Evolutionary conservation across 805 yeast genomes (phyloP).

Genomic region (Saccharomycopsis schoenii): DNA sequence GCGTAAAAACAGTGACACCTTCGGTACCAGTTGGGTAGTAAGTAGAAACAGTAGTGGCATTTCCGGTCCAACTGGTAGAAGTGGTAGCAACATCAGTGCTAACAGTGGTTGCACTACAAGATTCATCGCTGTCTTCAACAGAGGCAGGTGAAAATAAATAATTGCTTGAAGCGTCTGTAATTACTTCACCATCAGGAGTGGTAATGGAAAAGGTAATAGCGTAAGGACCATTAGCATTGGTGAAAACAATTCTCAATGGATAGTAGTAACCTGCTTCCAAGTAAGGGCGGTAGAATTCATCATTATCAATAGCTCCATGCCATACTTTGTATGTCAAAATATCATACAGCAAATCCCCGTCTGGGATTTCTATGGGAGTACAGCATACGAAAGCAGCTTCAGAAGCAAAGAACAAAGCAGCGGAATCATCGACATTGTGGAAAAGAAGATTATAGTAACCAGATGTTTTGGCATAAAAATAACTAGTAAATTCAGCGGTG

Average conservation of each 20-base stretch:
- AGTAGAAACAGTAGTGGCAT: slow-evolving; percentile 1
- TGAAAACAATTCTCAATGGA: slow-evolving; percentile 24
- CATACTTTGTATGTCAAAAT: no score
- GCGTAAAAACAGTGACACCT: no score
- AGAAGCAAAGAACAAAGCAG: no score
- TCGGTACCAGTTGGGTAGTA: neutral
- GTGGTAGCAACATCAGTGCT: neutral
- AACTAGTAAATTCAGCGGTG: no score
- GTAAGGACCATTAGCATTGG: slow-evolving; percentile 19
- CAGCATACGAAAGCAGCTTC: no score
- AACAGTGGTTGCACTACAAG: slow-evolving; percentile 3
- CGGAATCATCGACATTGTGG: no score
- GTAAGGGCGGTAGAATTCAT: neutral
- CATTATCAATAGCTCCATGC: no score
- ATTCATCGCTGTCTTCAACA: neutral
- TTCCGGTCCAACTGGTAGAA: slow-evolving; percentile 9
- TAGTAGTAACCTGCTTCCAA: slow-evolving; percentile 24
- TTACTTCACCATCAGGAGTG: slow-evolving; percentile 5
- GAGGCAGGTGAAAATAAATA: neutral
- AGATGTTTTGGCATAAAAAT: no score
- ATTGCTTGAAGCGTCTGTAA: neutral
- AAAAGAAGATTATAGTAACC: no score
- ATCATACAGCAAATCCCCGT: no score
- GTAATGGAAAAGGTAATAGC: slow-evolving; percentile 15
- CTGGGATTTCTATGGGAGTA: no score